phyloP scores from a whole-genome alignment of 148 eudicot species.

The Rhododendron williamsianum region DNA sequence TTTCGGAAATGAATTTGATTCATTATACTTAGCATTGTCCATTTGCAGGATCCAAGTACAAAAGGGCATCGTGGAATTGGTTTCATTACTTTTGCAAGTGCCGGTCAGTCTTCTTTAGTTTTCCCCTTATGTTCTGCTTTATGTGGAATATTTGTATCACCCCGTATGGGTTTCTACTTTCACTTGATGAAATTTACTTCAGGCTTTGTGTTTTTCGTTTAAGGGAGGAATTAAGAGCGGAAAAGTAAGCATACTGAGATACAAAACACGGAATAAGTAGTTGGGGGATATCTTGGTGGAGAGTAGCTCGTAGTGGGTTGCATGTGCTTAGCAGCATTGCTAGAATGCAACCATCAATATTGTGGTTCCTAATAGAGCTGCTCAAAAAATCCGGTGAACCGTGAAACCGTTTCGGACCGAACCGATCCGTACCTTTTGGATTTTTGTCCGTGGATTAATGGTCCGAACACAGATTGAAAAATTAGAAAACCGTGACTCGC shows the following conservation, averaged over 20 bases:
- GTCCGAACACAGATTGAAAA: too few species aligned
- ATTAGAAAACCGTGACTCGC: too few species aligned
- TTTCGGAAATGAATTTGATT: background rate
- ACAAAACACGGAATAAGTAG: background rate
- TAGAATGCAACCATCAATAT: background rate
- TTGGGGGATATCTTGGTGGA: background rate
- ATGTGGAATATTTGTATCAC: background rate
- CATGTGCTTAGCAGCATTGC: background rate
- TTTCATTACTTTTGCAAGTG: conserved; percentile 79
- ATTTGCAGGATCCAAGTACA: conserved; percentile 67
- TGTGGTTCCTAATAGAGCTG: background rate
- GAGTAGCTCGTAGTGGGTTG: background rate
- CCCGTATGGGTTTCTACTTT: background rate
- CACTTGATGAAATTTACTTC: background rate
- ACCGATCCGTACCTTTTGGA: too few species aligned
- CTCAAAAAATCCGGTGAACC: too few species aligned
- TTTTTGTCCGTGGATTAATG: too few species aligned
- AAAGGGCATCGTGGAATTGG: conserved; percentile 99
- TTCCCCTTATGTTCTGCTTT: background rate
- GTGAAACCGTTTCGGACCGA: too few species aligned
- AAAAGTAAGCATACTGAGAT: background rate
- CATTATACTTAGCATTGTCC: background rate
- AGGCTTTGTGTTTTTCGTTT: background rate
- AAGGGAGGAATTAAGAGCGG: background rate
- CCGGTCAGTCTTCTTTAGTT: conserved; percentile 38